Base-by-base conservation (phyloP, 2,329 filamentous ascomycete genomes). In the Fusarium sp. region DNA sequence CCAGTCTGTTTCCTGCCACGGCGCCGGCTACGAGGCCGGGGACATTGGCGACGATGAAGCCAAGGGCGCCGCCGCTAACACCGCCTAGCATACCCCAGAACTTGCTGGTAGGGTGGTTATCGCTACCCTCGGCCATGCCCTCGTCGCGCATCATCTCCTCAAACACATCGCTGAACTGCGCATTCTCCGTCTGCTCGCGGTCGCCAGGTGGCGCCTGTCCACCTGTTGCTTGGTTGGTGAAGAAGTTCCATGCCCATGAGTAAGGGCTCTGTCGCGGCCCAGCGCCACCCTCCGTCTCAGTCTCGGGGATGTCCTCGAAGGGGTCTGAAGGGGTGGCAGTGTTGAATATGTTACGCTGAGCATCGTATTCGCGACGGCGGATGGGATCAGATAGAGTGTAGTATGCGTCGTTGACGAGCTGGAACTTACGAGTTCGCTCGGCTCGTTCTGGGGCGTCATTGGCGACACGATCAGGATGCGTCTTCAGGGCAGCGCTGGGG, bases 11-110 rank as follows among this genome's bases (percentile, higher is more conserved):
- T 12, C 96, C 96, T 1, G 94, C 95, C 4, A 97, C 94, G 4
- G 93, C 93, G 4, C 96, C 96, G 1, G 95, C 95, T 36, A 98
- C 79, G 74, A 95, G 86, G 0, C 96, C 96, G 0, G 95, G 92
- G 47, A 97, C 88, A 76, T 98, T 98, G 26, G 91, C 96, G 24
- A 98, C 86, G 70, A 99, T 99, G 78, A 98, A 98, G 0, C 96
- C 96, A 77, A 99, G 86, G 4, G 93, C 92, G 14, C 91, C 95
- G 30, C 96, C 96, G 75, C 93, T 96, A 39, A 95, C 78, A 2
- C 93, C 94, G 4, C 96, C 96, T 1, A 97, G 77, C 66, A 97
- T 79, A 56, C 89, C 86, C 95, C 96, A 99, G 79, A 99, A 97
- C 71, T 89, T 89, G 64, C 87, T 84, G 3, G 89, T 95, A 1